Evolutionary conservation across 176 grass and related monocot genomes (phyloP), one percentile per base, ranked within the genome.

Genomic region (Secale cereale): DNA sequence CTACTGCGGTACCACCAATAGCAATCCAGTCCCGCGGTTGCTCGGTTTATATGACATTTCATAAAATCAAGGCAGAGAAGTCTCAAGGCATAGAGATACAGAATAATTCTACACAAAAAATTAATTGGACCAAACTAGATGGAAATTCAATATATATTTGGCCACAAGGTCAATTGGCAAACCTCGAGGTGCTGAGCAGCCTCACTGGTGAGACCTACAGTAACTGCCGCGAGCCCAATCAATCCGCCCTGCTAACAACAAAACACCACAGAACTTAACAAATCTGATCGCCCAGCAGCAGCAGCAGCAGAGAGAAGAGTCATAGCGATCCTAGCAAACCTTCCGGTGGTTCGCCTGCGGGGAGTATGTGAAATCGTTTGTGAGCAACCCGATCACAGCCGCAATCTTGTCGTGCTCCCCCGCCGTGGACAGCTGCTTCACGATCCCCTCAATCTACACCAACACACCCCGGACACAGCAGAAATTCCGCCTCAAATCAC

Each of bases 321-420:
- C 30, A 81, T 37, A 20, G 68, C 2, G 8, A 74, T 87, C 39
- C 65, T 80, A 77, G 89, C 80, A 65, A 88, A 94, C 97, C 97
- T 99, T 99, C 87, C 94, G 91, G 72, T 99, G 93, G 81, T 99
- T 99, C 23, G 93, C 86, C 76, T 96, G 91, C 0, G 93, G 84
- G 8, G 97, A 96, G 48, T 73, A 61, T 19, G 92, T 92, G 82
- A 92, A 99, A 9, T 99, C 94, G 27, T 35, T 65, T 23, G 71
- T 86, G 77, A 99, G 92, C 76, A 96, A 48, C 3, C 29, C 27
- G 84, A 99, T 92, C 50, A 99, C 83, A 4, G 97, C 84, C 9
- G 91, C 77, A 84, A 99, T 96, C 85, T 96, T 99, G 19, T 99
- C 97, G 59, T 99, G 97, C 70, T 99, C 97, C 52, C 91, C 91